Conservation (phyloP, 129 eudicot genomes). For the Chrysanthemum makinoi region DNA sequence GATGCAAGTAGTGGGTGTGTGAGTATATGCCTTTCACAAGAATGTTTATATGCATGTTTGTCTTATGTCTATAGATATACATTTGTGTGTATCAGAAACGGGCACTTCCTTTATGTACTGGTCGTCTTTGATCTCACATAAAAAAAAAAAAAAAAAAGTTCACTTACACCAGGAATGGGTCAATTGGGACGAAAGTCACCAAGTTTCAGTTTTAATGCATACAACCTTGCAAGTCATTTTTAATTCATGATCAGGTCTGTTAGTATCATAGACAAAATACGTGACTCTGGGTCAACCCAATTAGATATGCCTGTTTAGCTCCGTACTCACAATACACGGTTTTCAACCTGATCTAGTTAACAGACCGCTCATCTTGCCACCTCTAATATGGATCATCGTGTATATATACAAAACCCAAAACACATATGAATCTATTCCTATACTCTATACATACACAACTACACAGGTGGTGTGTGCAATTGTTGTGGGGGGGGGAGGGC, state of each 20-base stretch:
- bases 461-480: neutral
- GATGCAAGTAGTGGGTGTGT: too few species aligned
- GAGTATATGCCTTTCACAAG: too few species aligned
- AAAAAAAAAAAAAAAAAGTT: too few species aligned
- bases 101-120: too few species aligned
- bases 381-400: neutral
- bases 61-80: too few species aligned
- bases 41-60: too few species aligned
- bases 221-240: neutral
- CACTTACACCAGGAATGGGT: neutral
- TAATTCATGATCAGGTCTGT: neutral
- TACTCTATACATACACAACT: conserved; percentile 11
- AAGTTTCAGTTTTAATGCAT: neutral
- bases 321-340: too few species aligned
- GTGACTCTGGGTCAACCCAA: neutral
- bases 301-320: too few species aligned
- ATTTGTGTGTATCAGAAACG: too few species aligned
- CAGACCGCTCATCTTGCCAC: neutral
- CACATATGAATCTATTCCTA: neutral
- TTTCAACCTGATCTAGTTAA: too few species aligned
- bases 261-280: neutral
- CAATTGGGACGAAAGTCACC: neutral
- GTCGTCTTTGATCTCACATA: too few species aligned
- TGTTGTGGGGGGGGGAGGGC: conserved; percentile 17
- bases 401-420: neutral